phyloP scores from a whole-genome alignment of 345 rosid species.

The Eucalyptus erythrocorys region DNA sequence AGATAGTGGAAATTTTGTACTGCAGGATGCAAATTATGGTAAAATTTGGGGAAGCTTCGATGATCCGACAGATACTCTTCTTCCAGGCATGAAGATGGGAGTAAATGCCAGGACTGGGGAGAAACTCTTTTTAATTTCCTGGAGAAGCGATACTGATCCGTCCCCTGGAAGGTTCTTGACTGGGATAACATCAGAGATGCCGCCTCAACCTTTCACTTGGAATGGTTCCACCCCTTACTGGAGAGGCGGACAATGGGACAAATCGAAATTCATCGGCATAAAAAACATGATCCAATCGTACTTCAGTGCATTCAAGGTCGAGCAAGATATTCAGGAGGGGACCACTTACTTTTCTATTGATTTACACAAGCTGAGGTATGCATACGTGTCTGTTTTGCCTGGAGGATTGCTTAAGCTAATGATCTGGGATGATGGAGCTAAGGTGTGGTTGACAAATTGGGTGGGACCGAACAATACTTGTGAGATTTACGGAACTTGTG shows the following conservation, averaged over 20 bases:
- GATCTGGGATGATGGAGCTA: not conserved
- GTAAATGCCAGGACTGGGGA: not conserved
- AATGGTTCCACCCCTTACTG: not conserved
- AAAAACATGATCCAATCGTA: not conserved
- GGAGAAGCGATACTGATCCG: slow-evolving; percentile 20
- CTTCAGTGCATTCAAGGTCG: not conserved
- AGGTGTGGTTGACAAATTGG: not conserved
- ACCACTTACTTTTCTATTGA: not conserved
- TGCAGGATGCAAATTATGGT: not conserved
- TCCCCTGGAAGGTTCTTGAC: slow-evolving; percentile 3
- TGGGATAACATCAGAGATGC: slow-evolving; percentile 1
- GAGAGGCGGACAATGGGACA: slow-evolving; percentile 1
- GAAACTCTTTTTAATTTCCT: slow-evolving; percentile 4
- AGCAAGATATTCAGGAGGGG: not conserved
- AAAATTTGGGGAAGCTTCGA: slow-evolving; percentile 23
- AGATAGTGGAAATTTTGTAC: slow-evolving; percentile 20
- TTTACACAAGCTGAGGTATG: not conserved
- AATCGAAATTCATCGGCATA: not conserved
- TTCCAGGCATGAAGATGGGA: slow-evolving; percentile 22
- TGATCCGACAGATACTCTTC: slow-evolving; percentile 16
- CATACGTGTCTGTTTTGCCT: not conserved
- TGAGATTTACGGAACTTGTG: slow-evolving; percentile 11
- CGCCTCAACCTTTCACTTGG: slow-evolving; percentile 9
- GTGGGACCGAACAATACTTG: not conserved
- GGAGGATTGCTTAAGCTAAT: not conserved